Evolutionary conservation across 2,329 filamentous ascomycete species (phyloP), one percentile per base, ranked within the genome.

Genomic region (Monosporascus sp.): DNA sequence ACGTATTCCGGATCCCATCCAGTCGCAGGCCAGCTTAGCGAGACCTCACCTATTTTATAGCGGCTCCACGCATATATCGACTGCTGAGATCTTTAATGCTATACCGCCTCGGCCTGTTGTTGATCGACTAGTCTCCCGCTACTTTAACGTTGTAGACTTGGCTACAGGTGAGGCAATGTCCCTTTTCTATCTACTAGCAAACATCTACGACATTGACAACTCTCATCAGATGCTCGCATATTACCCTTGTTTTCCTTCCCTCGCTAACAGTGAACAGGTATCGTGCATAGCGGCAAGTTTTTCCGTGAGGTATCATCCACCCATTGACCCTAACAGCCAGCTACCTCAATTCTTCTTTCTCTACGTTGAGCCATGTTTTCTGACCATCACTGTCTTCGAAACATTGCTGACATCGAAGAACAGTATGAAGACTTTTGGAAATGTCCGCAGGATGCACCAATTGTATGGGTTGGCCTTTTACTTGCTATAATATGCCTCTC

Each of bases 391-490:
- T 5, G 31, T 35, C 31, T 35, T 40, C 17, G 17, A 40, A 40
- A 5, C 7, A 1, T 3, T 43, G 18, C 49, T 60, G 41, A 58
- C 37, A 35, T 2, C 22, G 11, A 5, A 18, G 35, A 26, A n/a
- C 20, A 75, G 70, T 79, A 79, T 49, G 68, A 72, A 1, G 57
- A 61, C 2, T 79, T 78, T 50, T 79, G 76, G 74, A 55, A 65
- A 15, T 59, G 70, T 17, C 73, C 72, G 5, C 52, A 53, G 1
- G 58, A 59, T 0, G 65, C 68, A 1, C 68, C 75, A 0, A 63
- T 70, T 5, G 69, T 72, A 52, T 80, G 76, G 76, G 51, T 80
- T 9, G 76, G 72, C 3, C 66, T 78, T 1, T 58, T 79, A 1
- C 79, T 74, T 59, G 66, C 66, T 11, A 77, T 79, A 2, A 65